Base-by-base conservation (phyloP, 2,329 filamentous ascomycete species). In the Coleophoma crateriformis region DNA sequence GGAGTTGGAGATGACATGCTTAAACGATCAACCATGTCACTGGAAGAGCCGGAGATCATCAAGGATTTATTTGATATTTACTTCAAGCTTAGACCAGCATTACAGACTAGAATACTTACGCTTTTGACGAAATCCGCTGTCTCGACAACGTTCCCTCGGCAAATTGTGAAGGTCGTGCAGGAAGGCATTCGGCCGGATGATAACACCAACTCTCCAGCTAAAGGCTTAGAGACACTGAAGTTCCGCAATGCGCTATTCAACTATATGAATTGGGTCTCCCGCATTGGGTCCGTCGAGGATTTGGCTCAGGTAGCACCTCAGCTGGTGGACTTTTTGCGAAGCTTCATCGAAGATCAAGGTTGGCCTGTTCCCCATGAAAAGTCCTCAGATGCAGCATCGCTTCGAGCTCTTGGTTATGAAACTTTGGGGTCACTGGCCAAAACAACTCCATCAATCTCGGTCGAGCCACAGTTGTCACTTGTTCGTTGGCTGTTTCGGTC, bases 1-100 rank as follows among this genome's bases (percentile, higher is more conserved):
- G 82, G 87, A n/a, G 72, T 89, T n/a, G 92, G 88, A 0, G 90
- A 96, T 50, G 90, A 96, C 59, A 81, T 95, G 45, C 69, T 97
- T 56, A 99, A 96, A 68, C 78, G 91, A 56, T 87, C 81, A 32
- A 78, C 81, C 2, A 79, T 88, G 8, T 82, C 87, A 8, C 71
- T 96, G 22, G 92, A 97, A 64, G 78, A 89, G 53, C 60, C 73
- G 10, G 58, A 65, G 1, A 67, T 90, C 2, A 75, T 95, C 3
- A 70, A 78, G 49, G 73, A 77, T 14, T 72, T 97, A 2, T 91
- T 90, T 59, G 69, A 76, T 4, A 76, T 90, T 2, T 95, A 96
- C 64, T 82, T 85, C 40, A 80, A 77, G n/a, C 73, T 84, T 0
- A 83, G 84, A n/a, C 77, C 84, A 3, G 78, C 87, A 1, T 79